Conservation (phyloP, 2,329 filamentous ascomycete genomes). For the Akanthomyces muscarius region DNA sequence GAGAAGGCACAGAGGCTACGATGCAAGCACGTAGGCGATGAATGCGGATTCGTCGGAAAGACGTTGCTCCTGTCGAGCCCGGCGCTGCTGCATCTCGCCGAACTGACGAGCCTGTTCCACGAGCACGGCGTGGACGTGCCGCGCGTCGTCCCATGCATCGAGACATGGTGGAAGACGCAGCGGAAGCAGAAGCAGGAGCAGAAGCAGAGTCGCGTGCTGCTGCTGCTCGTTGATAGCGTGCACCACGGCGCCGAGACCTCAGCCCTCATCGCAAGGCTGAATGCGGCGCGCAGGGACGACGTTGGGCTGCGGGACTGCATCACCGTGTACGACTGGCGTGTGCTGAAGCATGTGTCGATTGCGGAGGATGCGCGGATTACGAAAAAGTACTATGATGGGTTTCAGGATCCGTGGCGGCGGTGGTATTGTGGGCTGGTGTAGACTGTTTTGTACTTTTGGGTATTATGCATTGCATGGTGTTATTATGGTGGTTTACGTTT, state of each 20-base stretch:
- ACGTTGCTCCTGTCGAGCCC: not conserved
- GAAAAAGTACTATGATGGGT: slow-evolving; percentile 33
- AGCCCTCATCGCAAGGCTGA: slow-evolving; percentile 32
- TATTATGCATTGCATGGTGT: not conserved
- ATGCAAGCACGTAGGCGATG: not conserved
- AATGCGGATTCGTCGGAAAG: slow-evolving; percentile 6
- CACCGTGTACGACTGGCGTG: slow-evolving; percentile 45
- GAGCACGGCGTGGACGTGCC: slow-evolving; percentile 37
- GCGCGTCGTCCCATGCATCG: slow-evolving; percentile 31
- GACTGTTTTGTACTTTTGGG: not conserved
- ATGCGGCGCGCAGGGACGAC: slow-evolving; percentile 26
- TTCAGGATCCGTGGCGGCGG: slow-evolving; percentile 39
- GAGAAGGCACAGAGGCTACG: not conserved
- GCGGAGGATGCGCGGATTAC: slow-evolving; percentile 33
- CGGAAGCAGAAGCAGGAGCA: not conserved
- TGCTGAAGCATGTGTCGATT: slow-evolving; percentile 38
- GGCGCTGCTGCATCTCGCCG: not conserved
- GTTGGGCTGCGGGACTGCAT: slow-evolving; percentile 32
- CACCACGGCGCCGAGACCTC: slow-evolving; percentile 29
- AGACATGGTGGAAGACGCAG: slow-evolving; percentile 28
- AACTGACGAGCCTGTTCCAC: slow-evolving; percentile 29
- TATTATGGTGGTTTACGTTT: not conserved
- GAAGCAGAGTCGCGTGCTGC: slow-evolving; percentile 27
- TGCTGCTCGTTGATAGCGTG: slow-evolving; percentile 42
- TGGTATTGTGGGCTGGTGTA: slow-evolving; percentile 43